Evolutionary conservation across 2,329 filamentous ascomycete species (phyloP), one percentile per base, ranked within the genome.

Genomic region (Lasiodiplodia citricola): DNA sequence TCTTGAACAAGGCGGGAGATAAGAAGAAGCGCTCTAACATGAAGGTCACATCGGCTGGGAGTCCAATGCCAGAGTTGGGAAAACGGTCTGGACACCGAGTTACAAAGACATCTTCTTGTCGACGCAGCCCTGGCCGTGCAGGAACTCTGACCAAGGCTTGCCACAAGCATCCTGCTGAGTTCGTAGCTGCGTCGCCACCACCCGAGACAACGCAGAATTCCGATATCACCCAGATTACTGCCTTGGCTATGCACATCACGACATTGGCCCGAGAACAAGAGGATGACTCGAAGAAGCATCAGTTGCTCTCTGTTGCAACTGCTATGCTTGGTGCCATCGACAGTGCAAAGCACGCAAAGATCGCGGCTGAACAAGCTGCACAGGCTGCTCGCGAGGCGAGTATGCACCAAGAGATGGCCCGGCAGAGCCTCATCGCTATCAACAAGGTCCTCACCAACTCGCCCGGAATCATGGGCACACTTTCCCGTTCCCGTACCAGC

Each of bases 381-480:
- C 72, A 73, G 64, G 70, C 73, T 60, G 73, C 74, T 25, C 69
- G 70, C 18, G 70, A 75, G 41, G 75, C 76, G 4, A 72, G 73
- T 50, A 44, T 74, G 21, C 65, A 72, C 44, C 69, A 68, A 14
- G 67, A 73, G 7, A 70, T 70, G 28, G 54, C 47, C 4, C 65
- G 47, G 8, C 54, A 67, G 31, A 67, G 55, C 31, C 65, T 67
- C n/a, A 50, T 52, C 44, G 47, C 65, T 3, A 67, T 67, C 55
- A 67, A 60, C 65, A 60, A 52, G 55, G 51, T 60, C 3, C n/a
- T 67, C 31, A 18, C 25, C 28, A 64, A 52, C 28, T 64, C 60
- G 16, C 60, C 28, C 38, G 60, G 47, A 18, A 10, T 64, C 18
- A 11, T 64, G 44, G 41, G 47, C n/a, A 52, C 60, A 4, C 44